Evolutionary conservation across 495 filamentous ascomycete species (phyloP).

Genomic region (Paragyromitra xinjiangensis): DNA sequence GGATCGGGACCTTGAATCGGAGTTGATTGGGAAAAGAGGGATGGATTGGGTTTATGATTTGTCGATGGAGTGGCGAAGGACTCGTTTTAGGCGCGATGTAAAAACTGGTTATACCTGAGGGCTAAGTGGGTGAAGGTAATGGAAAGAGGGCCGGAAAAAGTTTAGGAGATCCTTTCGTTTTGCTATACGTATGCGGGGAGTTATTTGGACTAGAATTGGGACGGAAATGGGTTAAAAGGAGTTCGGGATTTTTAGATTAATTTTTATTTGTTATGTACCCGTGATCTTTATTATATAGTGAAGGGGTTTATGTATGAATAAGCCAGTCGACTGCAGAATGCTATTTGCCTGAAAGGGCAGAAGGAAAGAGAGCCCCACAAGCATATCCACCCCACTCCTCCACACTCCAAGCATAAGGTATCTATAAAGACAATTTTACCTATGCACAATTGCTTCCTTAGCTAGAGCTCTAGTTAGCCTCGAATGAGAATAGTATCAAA

Average conservation of each 20-base stretch:
- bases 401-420: slow-evolving; percentile 7
- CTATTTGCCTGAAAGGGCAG: slow-evolving; percentile 24
- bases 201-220: neutral
- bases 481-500: slow-evolving; percentile 7
- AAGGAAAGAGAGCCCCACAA: neutral
- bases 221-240: neutral
- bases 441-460: slow-evolving; percentile 1
- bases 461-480: neutral
- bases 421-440: slow-evolving; percentile 5
- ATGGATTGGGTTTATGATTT: neutral
- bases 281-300: slow-evolving; percentile 17
- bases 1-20: slow-evolving; percentile 11
- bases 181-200: neutral
- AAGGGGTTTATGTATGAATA: slow-evolving; percentile 20
- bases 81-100: neutral
- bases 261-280: slow-evolving; percentile 13
- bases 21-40: slow-evolving; percentile 15
- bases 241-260: neutral
- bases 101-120: neutral
- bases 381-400: neutral
- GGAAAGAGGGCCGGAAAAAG: neutral
- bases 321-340: slow-evolving; percentile 10
- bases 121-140: neutral
- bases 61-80: slow-evolving; percentile 9
- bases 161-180: too few species aligned